Conservation (phyloP, 345 rosid species). For the Lenwebbia sp. region DNA sequence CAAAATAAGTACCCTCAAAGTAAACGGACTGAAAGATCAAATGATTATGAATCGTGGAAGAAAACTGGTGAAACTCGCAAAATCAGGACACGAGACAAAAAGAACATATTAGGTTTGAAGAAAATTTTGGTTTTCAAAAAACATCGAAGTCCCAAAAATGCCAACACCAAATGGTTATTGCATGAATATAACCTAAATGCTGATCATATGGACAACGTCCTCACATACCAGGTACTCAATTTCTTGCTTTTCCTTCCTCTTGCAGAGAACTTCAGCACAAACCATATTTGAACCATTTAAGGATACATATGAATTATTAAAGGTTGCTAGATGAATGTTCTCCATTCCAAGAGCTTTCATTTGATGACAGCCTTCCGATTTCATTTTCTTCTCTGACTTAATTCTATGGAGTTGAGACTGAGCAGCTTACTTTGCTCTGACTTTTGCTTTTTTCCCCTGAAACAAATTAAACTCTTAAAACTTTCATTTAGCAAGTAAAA, state of each 20-base stretch:
- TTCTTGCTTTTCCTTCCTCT: neutral
- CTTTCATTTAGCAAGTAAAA: neutral
- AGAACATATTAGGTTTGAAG: neutral
- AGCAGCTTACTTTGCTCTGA: neutral
- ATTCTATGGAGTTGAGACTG: neutral
- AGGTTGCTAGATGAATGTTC: fast-evolving
- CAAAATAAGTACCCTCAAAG: neutral
- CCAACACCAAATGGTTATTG: neutral
- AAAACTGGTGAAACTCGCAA: fast-evolving
- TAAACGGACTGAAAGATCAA: neutral
- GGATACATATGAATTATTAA: neutral
- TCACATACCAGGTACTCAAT: neutral
- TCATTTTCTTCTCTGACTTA: neutral
- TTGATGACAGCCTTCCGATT: neutral
- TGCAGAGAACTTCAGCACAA: too few relatives aligned
- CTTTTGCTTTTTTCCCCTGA: neutral
- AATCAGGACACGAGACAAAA: neutral
- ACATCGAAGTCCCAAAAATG: neutral
- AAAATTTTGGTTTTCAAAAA: neutral
- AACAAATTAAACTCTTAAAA: neutral
- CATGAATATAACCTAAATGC: neutral
- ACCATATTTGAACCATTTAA: too few relatives aligned
- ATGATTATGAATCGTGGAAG: neutral
- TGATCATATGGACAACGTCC: neutral
- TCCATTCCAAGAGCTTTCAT: neutral